Base-by-base conservation (phyloP, 306 rosid species). In the Sesbania bispinosa region DNA sequence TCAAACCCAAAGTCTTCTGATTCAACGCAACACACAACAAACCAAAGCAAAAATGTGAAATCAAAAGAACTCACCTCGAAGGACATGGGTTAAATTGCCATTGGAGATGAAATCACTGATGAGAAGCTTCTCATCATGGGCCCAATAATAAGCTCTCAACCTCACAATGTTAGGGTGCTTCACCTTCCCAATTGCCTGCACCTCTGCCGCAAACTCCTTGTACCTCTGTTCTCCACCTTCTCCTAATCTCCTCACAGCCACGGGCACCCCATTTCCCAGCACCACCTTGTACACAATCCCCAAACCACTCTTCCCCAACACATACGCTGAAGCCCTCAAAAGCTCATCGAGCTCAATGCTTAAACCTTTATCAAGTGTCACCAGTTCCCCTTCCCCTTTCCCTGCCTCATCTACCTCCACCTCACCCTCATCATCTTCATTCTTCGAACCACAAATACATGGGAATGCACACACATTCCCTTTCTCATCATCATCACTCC, bases 231-330 rank as follows among this genome's bases (percentile, higher is more conserved):
- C 97, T 0, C 96, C 99, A 20, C 99, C 99, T 62, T 95, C 99
- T 1, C 99, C 99, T 15, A 95, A 68, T 55, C 99, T 80, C 78
- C 99, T 81, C 77, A 95, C 99, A 15, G 97, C 99, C 80, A 95
- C 99, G 2, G 99, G 99, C 1, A 89, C 55, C 29, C 99, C 99
- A 87, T 85, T 95, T 2, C 89, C 97, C 2, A 95, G 80, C 76
- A 92, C 99, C 55, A 95, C 99, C 51, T 95, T 95, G 41, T 95
- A 95, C 81, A 95, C 99, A 42, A 95, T 95, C 58, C 99, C 99
- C 76, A 91, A 43, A 20, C 90, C 99, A 79, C 99, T 95, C 86
- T 95, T 95, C 57, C 99, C 99, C 86, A 95, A 69, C 42, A 95
- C 99, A 47, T 95, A 95, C 1, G 99, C 97, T 18, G 99, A 95